phyloP scores from a whole-genome alignment of 164 flowering plant genomes.

The Vitis cinerea region DNA sequence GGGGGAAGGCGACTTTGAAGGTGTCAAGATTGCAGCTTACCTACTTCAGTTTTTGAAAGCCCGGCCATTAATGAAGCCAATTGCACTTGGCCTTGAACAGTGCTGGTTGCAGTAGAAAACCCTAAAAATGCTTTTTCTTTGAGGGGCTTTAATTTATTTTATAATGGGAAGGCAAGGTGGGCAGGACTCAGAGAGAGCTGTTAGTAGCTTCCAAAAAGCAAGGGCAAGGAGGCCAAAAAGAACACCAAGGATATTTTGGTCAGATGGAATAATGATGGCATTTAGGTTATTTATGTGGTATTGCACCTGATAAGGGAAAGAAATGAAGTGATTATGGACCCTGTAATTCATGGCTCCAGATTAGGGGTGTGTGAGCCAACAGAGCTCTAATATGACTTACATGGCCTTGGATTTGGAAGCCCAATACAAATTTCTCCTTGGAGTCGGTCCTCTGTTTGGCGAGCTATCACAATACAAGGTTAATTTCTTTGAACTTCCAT shows the following conservation, averaged over 20 bases:
- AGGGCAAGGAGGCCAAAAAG: not conserved
- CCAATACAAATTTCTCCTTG: too few species aligned
- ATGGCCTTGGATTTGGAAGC: too few species aligned
- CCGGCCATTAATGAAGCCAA: constrained; percentile 15
- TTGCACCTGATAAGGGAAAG: too few species aligned
- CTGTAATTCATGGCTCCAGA: too few species aligned
- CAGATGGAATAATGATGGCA: not conserved
- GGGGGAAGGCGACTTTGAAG: not conserved
- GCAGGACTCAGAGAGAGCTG: not conserved
- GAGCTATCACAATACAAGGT: too few species aligned
- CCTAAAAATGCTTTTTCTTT: not conserved
- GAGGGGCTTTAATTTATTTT: not conserved
- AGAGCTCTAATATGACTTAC: too few species aligned
- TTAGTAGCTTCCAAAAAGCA: constrained; percentile 10
- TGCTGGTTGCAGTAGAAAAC: constrained; percentile 7
- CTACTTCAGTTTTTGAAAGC: constrained; percentile 13
- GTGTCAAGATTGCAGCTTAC: constrained; percentile 26
- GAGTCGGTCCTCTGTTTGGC: too few species aligned
- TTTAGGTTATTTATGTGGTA: too few species aligned
- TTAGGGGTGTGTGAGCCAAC: too few species aligned
- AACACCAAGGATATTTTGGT: not conserved
- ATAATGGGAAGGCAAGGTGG: not conserved
- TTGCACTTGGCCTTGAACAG: not conserved
- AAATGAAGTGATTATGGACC: too few species aligned
- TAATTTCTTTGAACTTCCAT: too few species aligned